Base-by-base conservation (phyloP, 768 basidiomycete species). In the Paxillus involutus region DNA sequence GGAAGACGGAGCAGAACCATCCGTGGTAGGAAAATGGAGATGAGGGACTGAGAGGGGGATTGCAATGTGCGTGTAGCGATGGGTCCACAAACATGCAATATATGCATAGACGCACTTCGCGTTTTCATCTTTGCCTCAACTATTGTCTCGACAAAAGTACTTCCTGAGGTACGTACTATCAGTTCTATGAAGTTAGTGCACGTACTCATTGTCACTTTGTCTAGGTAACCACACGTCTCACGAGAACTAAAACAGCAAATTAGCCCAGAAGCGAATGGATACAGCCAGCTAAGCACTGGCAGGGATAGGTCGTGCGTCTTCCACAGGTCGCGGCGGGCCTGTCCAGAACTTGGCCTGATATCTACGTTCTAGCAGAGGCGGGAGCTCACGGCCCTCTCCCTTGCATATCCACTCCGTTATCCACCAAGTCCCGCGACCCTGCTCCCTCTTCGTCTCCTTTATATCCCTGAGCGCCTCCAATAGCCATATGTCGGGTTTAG, bases 401-500 rank as follows among this genome's bases (percentile, higher is more conserved):
- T 10, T 17, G 10, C 65, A 66, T 17, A 66, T 43, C 64, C 64
- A 66, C 19, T 66, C 65, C 1, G 63, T 62, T 47, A 66, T 58
- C 65, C 65, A 67, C 63, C 42, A 65, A 8, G 60, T 52, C 21
- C 63, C 64, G 17, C 65, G 60, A n/a, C 66, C 69, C 45, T 67
- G 59, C 17, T 63, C 65, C 37, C 44, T 60, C 52, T 73, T 66
- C 3, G 60, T 66, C 46, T 59, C 59, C 62, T 76, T 73, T 26
- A 75, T 68, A 17, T 72, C 71, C 52, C 49, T 62, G 35, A 77
- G 64, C 1, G 73, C 70, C 57, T 71, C 71, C 52, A 70, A 53
- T 30, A 76, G 52, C 73, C 76, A 77, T 17, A 68, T 42, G 49
- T 73, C 59, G 29, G 76, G 69, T 59, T 71, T 78, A 52, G 55